Percentiles rank a stretch among this genome's conserved stretches.
These are phyloP conservation scores for Trypanosomatidae sp. DNA, from an alignment of 208 protist genomes.

Conservation along the genomic window DNA sequence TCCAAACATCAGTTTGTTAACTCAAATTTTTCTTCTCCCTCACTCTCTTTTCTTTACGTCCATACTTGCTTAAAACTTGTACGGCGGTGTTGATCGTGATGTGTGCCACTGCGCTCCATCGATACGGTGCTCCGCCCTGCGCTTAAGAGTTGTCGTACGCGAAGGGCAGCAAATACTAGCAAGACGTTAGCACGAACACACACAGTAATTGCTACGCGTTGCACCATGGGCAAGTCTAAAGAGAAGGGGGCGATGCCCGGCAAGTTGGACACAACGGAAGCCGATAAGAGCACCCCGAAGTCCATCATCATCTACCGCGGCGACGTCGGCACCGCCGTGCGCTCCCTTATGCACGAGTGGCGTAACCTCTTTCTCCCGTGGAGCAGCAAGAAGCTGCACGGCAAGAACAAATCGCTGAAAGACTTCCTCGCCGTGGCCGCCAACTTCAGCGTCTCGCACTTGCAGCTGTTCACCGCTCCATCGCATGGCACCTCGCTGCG, in stretches of 20 bases:
- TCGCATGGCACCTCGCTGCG: conserved; percentile 84
- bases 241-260: conserved; percentile 49
- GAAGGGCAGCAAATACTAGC: not conserved
- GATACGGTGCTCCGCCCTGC: too few species aligned
- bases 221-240: conserved; percentile 24
- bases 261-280: conserved; percentile 84
- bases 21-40: too few species aligned
- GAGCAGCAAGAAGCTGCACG: conserved; percentile 89
- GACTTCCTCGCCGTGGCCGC: conserved; percentile 84
- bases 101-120: too few species aligned
- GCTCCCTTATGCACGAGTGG: conserved; percentile 91
- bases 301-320: conserved; percentile 92
- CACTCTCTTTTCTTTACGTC: too few species aligned
- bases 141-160: not conserved
- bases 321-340: conserved; percentile 76
- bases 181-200: not conserved
- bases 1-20: too few species aligned
- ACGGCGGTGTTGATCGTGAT: too few species aligned
- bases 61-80: too few species aligned
- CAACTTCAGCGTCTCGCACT: conserved; percentile 78
- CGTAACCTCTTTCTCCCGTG: conserved; percentile 88
- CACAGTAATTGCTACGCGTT: too few species aligned
- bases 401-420: conserved; percentile 89
- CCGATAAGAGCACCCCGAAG: conserved; percentile 86
- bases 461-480: conserved; percentile 88